Base-by-base conservation (phyloP, 192 early-diverging fungal genomes). In the Entomortierella chlamydospora region DNA sequence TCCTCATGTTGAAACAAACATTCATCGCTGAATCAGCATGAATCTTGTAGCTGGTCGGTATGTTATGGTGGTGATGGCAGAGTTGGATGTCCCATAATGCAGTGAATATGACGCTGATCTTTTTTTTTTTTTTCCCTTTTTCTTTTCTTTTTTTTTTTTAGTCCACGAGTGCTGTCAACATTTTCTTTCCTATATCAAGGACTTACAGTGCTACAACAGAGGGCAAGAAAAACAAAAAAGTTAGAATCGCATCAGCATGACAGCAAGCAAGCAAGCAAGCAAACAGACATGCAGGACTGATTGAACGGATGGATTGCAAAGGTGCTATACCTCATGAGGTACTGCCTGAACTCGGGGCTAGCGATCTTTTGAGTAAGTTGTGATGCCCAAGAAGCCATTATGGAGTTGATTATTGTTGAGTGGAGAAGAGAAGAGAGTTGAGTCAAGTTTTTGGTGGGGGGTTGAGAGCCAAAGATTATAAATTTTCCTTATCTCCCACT, bases 301-400 rank as follows among this genome's bases (percentile, higher is more conserved):
- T 4, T 30, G 26, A 28, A 33, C n/a, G n/a, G 9, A 45, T 63
- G 28, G n/a, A 20, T 29, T 0, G 29, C 11, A 41, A 25, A 49
- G 28, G 2, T 29, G 10, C 4, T 23, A 17, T 66, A 87, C 86
- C 91, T 92, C 89, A 88, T 90, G 56, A 93, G 80, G 83, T 93
- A 93, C 28, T 83, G 77, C 62, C 88, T 86, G 74, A 91, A 91
- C 73, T 93, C 92, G 47, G 66, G 66, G 29, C 74, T 78, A 53
- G 67, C 60, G 52, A 78, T 57, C 61, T 78, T 78, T 54, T 78
- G 74, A 28, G 61, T 61, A 20, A 78, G 22, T 50, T 78, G 74
- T 33, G 74, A 64, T 70, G 67, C 74, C 74, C 74, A 78, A 49
- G 74, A 78, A 64, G 67, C 65, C 73, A 77, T 77, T 53, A 10